A percentile compares a stretch with the other conserved stretches of the same genome.
Conservation (phyloP, 441 rosid genomes). For the Biscutella laevigata region DNA sequence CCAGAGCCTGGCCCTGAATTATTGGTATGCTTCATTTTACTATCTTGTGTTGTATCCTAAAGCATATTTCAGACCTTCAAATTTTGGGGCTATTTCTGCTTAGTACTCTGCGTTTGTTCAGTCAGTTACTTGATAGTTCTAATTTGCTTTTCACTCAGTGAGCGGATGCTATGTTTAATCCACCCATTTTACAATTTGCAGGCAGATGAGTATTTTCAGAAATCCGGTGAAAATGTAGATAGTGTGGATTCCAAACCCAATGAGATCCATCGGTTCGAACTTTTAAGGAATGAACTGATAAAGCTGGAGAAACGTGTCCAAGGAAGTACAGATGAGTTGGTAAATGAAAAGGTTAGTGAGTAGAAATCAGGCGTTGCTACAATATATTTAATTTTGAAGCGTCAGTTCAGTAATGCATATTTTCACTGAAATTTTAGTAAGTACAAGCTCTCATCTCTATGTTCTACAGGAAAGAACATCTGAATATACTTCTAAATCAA, state of each 20-base stretch:
- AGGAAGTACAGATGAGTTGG: conserved; percentile 59
- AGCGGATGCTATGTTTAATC: conserved; percentile 1
- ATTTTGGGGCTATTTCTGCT: not conserved
- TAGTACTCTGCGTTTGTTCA: not conserved
- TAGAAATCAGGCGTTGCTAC: not conserved
- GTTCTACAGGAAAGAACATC: conserved; percentile 42
- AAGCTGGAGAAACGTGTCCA: conserved; percentile 90
- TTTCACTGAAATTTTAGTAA: no score
- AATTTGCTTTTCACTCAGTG: conserved; percentile 1
- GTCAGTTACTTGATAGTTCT: conserved; percentile 3
- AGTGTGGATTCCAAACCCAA: conserved; percentile 39
- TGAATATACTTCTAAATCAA: conserved; percentile 26
- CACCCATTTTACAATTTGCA: conserved; percentile 29
- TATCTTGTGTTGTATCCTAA: not conserved
- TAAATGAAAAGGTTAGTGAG: conserved; percentile 53
- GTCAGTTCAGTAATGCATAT: not conserved
- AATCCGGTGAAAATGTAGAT: conserved; percentile 27
- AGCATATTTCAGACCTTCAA: conserved; percentile 1
- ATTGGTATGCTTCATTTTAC: conserved; percentile 33
- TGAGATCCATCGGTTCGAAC: conserved; percentile 76
- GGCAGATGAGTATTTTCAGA: conserved; percentile 41
- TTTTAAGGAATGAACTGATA: conserved; percentile 76
- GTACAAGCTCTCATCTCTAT: conserved; percentile 6
- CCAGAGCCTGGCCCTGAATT: conserved; percentile 35
- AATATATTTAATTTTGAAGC: not conserved